Base-by-base conservation (phyloP, 2,329 filamentous ascomycete species). In the Emmonsiellopsis sp. region DNA sequence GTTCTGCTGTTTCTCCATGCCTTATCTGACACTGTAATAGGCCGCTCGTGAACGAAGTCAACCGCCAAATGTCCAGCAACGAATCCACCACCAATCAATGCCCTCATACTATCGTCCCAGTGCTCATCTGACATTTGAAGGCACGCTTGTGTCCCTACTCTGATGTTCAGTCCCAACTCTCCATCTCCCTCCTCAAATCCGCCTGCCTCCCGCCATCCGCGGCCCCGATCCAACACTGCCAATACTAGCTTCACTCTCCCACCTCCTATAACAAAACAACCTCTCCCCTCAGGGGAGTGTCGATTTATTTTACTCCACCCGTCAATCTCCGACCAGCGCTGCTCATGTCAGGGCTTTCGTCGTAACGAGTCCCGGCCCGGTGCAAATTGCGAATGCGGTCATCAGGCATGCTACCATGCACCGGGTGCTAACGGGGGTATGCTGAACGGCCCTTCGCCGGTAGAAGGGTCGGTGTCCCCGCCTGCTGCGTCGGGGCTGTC, bases 321-420 rank as follows among this genome's bases (percentile, higher is more conserved):
- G 36, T 59, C 59, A 42, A 54, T 57, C 42, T 58, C 58, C 14
- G 58, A 61, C 39, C 60, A 74, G 60, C 68, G 68, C 54, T 76
- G 73, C 59, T 58, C 66, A n/a, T 76, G 73, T 55, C 71, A 72
- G 49, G 68, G 66, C 59, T 76, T 72, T 63, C 63, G 61, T 40
- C 63, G 62, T 27, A 63, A 67, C 40, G 58, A 61, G 31, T 60
- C 53, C 49, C 69, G 68, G 10, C 71, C 71, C 4, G 65, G 65
- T 31, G 71, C 70, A n/a, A 66, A 61, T 49, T 76, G 73, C 57
- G 71, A 71, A 17, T 75, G 73, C 58, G 72, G 73, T 11, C 73
- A 75, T 60, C 72, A 74, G 60, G 72, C 73, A 58, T 75, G 72
- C 67, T 69, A 71, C 57, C 73, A 75, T 57, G 68, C 47, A 27